Conservation (phyloP, 768 basidiomycete genomes). For the Termitomyces titanicus region DNA sequence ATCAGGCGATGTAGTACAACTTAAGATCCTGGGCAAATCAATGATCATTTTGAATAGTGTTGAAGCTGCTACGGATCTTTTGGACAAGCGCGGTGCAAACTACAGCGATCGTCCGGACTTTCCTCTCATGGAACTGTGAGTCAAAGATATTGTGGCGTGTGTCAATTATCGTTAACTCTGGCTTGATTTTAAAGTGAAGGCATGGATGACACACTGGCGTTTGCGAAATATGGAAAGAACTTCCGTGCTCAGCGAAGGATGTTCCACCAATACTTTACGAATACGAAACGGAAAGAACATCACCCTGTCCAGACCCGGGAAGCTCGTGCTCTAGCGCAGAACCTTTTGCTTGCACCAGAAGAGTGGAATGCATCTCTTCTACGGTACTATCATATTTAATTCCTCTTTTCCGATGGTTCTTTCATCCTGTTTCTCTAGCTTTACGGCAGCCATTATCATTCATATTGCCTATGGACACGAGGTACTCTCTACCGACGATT, state of each 20-base stretch:
- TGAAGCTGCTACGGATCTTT: too few relatives aligned
- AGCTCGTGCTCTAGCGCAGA: too few relatives aligned
- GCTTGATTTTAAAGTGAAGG: conserved; percentile 14
- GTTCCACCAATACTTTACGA: conserved; percentile 17
- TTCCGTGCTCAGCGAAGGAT: conserved; percentile 19
- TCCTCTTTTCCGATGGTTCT: neutral
- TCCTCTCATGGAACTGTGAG: conserved; percentile 14
- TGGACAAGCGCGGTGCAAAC: conserved; percentile 14
- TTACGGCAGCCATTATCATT: conserved; percentile 19
- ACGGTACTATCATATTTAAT: neutral
- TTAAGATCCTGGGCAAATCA: conserved; percentile 21
- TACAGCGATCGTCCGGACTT: conserved; percentile 22
- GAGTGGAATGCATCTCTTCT: conserved; percentile 6
- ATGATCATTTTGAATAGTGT: conserved; percentile 20
- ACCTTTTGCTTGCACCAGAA: conserved; percentile 20
- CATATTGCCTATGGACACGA: conserved; percentile 21
- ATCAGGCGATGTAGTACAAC: too few relatives aligned
- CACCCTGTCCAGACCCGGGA: conserved; percentile 21
- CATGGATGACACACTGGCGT: conserved; percentile 5
- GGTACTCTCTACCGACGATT: conserved; percentile 20
- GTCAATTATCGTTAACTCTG: neutral
- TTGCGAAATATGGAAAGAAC: conserved; percentile 18
- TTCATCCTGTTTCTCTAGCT: conserved; percentile 13
- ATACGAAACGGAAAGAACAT: conserved; percentile 18
- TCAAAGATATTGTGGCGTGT: too few relatives aligned